Conservation (phyloP, 2,329 filamentous ascomycete species). For the Penicillium fuscoglaucum region DNA sequence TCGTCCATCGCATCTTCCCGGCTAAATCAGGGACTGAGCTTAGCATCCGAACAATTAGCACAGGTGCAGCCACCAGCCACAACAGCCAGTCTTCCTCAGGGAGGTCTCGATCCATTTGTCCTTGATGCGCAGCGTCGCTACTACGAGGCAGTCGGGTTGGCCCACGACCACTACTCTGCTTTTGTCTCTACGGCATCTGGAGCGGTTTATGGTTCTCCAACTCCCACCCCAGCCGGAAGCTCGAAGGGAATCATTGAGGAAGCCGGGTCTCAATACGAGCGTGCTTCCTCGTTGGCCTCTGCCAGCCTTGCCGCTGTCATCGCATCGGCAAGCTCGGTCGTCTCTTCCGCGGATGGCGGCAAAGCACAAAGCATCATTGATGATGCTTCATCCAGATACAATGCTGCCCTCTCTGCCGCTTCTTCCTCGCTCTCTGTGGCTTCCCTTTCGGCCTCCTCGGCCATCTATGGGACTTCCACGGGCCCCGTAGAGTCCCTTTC, state of each 20-base stretch:
- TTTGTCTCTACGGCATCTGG: slow-evolving; percentile 72
- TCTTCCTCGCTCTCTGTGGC: slow-evolving; percentile 43
- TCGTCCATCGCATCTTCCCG: slow-evolving; percentile 69
- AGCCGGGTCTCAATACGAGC: slow-evolving; percentile 39
- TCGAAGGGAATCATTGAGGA: slow-evolving; percentile 39
- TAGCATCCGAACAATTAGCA: slow-evolving; percentile 70
- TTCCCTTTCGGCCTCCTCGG: slow-evolving; percentile 45
- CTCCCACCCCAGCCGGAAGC: slow-evolving; percentile 35
- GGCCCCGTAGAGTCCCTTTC: slow-evolving; percentile 50
- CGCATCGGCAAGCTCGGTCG: slow-evolving; percentile 42
- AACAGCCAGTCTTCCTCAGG: slow-evolving; percentile 57
- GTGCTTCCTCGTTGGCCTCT: slow-evolving; percentile 41
- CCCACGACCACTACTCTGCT: slow-evolving; percentile 75
- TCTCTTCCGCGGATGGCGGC: slow-evolving; percentile 36
- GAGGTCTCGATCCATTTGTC: slow-evolving; percentile 55
- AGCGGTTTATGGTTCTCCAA: slow-evolving; percentile 65
- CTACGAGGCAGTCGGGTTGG: slow-evolving; percentile 74
- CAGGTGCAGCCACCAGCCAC: slow-evolving; percentile 67
- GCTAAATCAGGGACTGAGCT: slow-evolving; percentile 67
- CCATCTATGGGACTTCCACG: slow-evolving; percentile 48
- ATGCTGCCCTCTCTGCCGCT: slow-evolving; percentile 46
- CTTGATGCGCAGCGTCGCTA: slow-evolving; percentile 67
- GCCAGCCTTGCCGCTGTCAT: slow-evolving; percentile 44
- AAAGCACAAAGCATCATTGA: slow-evolving; percentile 43
- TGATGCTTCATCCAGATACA: slow-evolving; percentile 49